A percentile compares a stretch with the other conserved stretches of the same genome.
These are phyloP conservation scores for Lecanoromycetidae sp. DNA, from an alignment of 2,329 filamentous ascomycete genomes.

Conservation along the genomic window DNA sequence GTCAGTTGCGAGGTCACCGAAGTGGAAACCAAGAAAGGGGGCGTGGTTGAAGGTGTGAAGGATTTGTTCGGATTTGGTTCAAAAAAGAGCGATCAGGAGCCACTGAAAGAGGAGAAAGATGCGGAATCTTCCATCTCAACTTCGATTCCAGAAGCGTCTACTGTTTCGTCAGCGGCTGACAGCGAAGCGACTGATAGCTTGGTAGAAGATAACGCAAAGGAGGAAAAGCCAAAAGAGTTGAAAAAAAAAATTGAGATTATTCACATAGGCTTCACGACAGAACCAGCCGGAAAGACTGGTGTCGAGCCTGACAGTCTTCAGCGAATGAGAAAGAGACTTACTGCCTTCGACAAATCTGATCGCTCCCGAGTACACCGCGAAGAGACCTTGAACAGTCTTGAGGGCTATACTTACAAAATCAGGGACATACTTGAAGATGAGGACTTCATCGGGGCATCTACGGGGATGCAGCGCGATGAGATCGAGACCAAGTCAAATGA, in stretches of 20 bases:
- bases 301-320: conserved; percentile 28
- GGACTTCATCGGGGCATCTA: conserved; percentile 60
- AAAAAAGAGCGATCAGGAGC: conserved; percentile 71
- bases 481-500: conserved; percentile 57
- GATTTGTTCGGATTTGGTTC: conserved; percentile 90
- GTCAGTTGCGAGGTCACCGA: conserved; percentile 76
- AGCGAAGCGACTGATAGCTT: conserved; percentile 11
- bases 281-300: conserved; percentile 32
- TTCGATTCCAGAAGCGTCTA: conserved; percentile 33
- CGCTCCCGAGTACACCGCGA: conserved; percentile 63
- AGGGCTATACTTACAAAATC: conserved; percentile 80
- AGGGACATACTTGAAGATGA: conserved; percentile 72
- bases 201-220: conserved; percentile 20
- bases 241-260: conserved; percentile 43
- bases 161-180: conserved; percentile 29
- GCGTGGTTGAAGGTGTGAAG: conserved; percentile 87
- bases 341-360: conserved; percentile 79
- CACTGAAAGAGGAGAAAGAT: conserved; percentile 50
- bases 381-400: conserved; percentile 83
- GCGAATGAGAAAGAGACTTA: conserved; percentile 57
- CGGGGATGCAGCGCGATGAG: conserved; percentile 51
- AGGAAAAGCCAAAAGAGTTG: conserved; percentile 31
- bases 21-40: conserved; percentile 53
- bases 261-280: conserved; percentile 38
- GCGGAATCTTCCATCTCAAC: conserved; percentile 33